These are phyloP conservation scores for Aspergillus asperescens DNA, from an alignment of 495 filamentous ascomycete species.

Conservation along the genomic window DNA sequence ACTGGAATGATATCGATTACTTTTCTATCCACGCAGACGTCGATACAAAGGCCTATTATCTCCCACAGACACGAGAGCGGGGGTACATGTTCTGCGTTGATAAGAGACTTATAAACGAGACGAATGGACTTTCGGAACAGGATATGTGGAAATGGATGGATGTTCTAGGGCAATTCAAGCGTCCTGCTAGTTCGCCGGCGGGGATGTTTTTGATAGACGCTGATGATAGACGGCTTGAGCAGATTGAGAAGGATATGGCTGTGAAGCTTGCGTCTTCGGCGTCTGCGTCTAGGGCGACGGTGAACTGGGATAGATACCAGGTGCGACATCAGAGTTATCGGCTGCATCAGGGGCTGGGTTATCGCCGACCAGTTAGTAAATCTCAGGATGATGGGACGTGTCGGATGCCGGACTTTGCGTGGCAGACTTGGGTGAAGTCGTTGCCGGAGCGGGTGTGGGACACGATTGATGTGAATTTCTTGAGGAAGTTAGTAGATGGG, in stretches of 20 bases:
- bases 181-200: constrained; percentile 58
- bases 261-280: constrained; percentile 13
- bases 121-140: constrained; percentile 11
- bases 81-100: constrained; percentile 68
- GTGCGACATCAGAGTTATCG: constrained; percentile 52
- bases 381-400: constrained; percentile 51
- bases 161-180: constrained; percentile 41
- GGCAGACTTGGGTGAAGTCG: constrained; percentile 41
- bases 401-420: constrained; percentile 51
- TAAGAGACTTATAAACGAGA: constrained; percentile 21
- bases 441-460: constrained; percentile 59
- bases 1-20: constrained; percentile 55
- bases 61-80: constrained; percentile 72
- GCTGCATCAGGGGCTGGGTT: constrained; percentile 40
- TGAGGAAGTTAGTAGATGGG: constrained; percentile 38
- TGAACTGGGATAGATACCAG: constrained; percentile 55
- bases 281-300: constrained; percentile 11
- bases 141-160: constrained; percentile 29
- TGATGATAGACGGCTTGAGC: constrained; percentile 53
- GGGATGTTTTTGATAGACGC: constrained; percentile 56
- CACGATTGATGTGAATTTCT: constrained; percentile 58
- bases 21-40: constrained; percentile 36
- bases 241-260: constrained; percentile 40
- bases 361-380: constrained; percentile 48
- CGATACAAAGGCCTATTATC: constrained; percentile 72